Evolutionary conservation across 1,284 basidiomycete species (phyloP), one percentile per base, ranked within the genome.

Genomic region (Tilletia setariae): DNA sequence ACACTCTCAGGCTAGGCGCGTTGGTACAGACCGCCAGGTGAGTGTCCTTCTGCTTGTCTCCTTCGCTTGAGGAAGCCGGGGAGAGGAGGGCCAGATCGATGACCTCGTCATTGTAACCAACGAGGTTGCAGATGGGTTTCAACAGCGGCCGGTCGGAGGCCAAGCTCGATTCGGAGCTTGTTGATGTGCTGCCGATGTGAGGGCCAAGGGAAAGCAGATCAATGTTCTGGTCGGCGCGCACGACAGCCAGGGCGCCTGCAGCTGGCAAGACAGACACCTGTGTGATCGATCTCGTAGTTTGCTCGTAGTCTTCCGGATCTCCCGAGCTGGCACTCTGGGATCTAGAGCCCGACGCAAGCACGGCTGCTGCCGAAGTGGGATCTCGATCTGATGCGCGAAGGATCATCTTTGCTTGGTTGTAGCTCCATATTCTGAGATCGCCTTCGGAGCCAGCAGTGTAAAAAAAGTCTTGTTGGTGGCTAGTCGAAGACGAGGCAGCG

Each of bases 51-150:
- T 72, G 40, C n/a, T 62, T 44, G n/a, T 16, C 32, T 6, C 28
- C 19, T 25, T 64, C 81, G 66, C 32, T 88, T 1, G 62, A n/a
- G 15, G 56, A 9, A 7, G 2, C 56, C 16, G 56, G 56, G 1
- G 74, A 67, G 0, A 81, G 70, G 2, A 82, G 70, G 6, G 78
- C 70, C 69, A 98, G 86, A 78, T 98, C 95, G 64, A 98, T 91
- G 75, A 98, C 94, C 83, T 98, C 94, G 83, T 98, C 96, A 83
- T 98, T 98, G 87, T 91, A 98, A 0, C 96, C 96, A 71, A 98
- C 89, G 71, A 98, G 84, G 77, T 97, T 94, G 16, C 74, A 70
- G 15, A 70, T 65, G 28, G 73, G 73, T 21, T n/a, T 90, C 89
- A n/a, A 87, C 85, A 35, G 91, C 83, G 59, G 87, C 1, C 90